Percentiles rank a stretch among this genome's conserved stretches.
Evolutionary conservation across 2,329 filamentous ascomycete genomes (phyloP).

Genomic region (Ophiostoma ulmi): DNA sequence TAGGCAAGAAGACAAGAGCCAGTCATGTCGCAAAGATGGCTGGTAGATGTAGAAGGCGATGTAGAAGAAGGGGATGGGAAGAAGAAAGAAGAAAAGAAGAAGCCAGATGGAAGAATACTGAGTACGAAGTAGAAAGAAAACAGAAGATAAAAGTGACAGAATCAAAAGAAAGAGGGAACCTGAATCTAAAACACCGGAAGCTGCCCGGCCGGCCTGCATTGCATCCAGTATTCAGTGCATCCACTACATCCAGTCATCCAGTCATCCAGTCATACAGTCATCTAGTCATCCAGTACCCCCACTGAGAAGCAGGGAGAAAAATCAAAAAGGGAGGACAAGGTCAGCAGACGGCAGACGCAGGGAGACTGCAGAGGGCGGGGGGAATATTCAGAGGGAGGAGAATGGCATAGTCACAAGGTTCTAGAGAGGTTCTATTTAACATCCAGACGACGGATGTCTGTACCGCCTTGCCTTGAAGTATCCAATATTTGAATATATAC

Average conservation of each 20-base stretch:
- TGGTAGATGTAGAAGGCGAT: not conserved
- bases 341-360: not conserved
- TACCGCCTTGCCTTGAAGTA: not conserved
- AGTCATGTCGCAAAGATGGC: not conserved
- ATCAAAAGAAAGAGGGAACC: not conserved
- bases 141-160: not conserved
- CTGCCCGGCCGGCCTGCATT: slow-evolving; percentile 2
- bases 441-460: not conserved
- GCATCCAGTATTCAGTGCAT: not conserved
- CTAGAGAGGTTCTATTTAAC: not conserved
- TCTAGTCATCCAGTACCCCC: not conserved
- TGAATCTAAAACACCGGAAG: not conserved
- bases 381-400: not conserved
- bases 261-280: no score
- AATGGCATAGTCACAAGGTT: not conserved
- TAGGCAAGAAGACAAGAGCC: not conserved
- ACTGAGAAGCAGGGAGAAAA: not conserved
- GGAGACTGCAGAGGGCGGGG: not conserved
- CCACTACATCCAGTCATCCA: not conserved
- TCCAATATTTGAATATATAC: not conserved
- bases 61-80: not conserved
- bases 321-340: not conserved
- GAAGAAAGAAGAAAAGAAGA: not conserved
- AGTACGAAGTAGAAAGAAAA: not conserved
- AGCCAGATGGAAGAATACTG: not conserved